phyloP scores from a whole-genome alignment of 2,329 filamentous ascomycete species.

The Calonectria pteridis region DNA sequence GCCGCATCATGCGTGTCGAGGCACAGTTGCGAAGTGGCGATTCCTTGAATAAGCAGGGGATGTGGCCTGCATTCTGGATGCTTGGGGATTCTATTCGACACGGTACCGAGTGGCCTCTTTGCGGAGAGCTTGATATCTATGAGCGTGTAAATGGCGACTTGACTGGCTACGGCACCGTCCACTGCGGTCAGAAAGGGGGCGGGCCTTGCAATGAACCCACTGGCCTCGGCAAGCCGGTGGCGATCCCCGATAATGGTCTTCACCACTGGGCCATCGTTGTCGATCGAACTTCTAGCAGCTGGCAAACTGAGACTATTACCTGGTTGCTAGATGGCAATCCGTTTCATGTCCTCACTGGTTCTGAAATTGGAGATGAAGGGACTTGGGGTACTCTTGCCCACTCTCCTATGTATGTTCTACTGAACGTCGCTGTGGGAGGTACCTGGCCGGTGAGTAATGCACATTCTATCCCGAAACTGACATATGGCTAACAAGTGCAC shows the following conservation, averaged over 20 bases:
- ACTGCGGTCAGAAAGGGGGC: slow-evolving; percentile 59
- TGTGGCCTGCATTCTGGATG: slow-evolving; percentile 68
- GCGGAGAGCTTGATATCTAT: slow-evolving; percentile 65
- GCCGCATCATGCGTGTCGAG: slow-evolving; percentile 57
- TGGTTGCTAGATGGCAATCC: slow-evolving; percentile 61
- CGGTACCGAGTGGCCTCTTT: slow-evolving; percentile 61
- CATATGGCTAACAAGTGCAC: slow-evolving; percentile 5
- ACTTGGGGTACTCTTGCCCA: slow-evolving; percentile 60
- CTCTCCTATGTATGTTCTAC: slow-evolving; percentile 58
- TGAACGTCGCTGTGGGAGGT: slow-evolving; percentile 64
- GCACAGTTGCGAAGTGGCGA: slow-evolving; percentile 59
- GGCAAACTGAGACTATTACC: slow-evolving; percentile 61
- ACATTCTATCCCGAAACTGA: too few relatives aligned
- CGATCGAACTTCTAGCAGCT: slow-evolving; percentile 58
- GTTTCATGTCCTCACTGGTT: slow-evolving; percentile 59
- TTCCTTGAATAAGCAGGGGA: slow-evolving; percentile 57
- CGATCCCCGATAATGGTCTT: slow-evolving; percentile 60
- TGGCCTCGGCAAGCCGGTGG: slow-evolving; percentile 52
- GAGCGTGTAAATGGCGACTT: slow-evolving; percentile 62
- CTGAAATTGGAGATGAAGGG: slow-evolving; percentile 53
- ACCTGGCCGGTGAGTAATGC: slow-evolving; percentile 52
- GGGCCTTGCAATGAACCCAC: slow-evolving; percentile 62
- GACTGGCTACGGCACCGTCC: slow-evolving; percentile 61
- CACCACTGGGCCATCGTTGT: slow-evolving; percentile 62
- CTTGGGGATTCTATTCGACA: slow-evolving; percentile 61